Percentiles rank a stretch among this genome's conserved stretches.
These are phyloP conservation scores for Asterella californica DNA, from an alignment of 225 moss, liverwort and hornwort genomes.

Conservation along the genomic window DNA sequence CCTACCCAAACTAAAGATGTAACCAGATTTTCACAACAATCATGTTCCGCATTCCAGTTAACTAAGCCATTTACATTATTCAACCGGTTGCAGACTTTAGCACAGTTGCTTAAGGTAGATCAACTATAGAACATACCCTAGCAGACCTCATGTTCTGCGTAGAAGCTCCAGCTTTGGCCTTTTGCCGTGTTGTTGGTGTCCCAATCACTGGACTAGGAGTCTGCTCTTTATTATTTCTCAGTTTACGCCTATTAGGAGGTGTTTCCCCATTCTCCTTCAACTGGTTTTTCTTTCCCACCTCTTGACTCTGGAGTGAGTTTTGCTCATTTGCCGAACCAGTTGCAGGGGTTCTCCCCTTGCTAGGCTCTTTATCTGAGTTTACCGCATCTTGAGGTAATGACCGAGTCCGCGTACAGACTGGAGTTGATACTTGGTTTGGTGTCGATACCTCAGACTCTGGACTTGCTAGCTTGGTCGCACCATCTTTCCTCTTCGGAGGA, in stretches of 20 bases:
- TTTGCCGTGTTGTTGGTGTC: conserved; percentile 30
- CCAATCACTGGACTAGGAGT: conserved; percentile 28
- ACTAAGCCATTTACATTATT: conserved; percentile 27
- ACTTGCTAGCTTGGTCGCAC: conserved; percentile 26
- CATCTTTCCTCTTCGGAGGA: conserved; percentile 37
- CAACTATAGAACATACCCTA: conserved; percentile 39
- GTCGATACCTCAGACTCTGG: conserved; percentile 44
- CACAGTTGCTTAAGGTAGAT: conserved; percentile 36
- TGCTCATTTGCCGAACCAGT: conserved; percentile 29
- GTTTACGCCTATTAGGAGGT: conserved; percentile 21
- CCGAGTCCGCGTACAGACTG: conserved; percentile 39
- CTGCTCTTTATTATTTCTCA: conserved; percentile 27
- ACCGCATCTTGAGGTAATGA: conserved; percentile 35
- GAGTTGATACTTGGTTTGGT: conserved; percentile 47
- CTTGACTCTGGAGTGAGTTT: conserved; percentile 26
- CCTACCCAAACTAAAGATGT: not conserved
- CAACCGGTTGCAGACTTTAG: conserved; percentile 17
- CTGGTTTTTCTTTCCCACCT: conserved; percentile 29
- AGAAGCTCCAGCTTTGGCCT: conserved; percentile 35
- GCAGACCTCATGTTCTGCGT: conserved; percentile 31
- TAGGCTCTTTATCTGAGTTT: conserved; percentile 33
- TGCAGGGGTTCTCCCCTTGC: conserved; percentile 27
- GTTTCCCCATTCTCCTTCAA: conserved; percentile 26
- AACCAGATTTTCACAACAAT: not conserved
- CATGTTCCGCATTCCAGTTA: conserved; percentile 5